A percentile compares a stretch with the other conserved stretches of the same genome.
These are phyloP conservation scores for Saccharomyces mikatae DNA, from an alignment of 805 yeast genomes.

Conservation along the genomic window DNA sequence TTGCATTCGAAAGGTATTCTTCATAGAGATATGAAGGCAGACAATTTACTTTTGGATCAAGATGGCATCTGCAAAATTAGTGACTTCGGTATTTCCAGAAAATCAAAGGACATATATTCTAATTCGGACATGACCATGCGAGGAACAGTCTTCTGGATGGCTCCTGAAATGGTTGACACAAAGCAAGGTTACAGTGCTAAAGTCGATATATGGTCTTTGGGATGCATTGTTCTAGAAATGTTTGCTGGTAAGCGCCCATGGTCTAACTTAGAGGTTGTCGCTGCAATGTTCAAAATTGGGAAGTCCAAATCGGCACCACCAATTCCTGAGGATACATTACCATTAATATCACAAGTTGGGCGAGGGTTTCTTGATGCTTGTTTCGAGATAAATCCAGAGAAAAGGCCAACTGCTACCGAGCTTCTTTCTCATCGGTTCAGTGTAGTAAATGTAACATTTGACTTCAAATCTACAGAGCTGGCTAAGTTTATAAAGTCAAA, in stretches of 20 bases:
- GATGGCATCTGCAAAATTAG: slow-evolving; percentile 94
- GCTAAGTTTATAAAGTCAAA: slow-evolving; percentile 45
- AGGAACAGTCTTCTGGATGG: slow-evolving; percentile 99
- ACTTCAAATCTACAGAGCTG: slow-evolving; percentile 46
- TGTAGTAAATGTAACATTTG: slow-evolving; percentile 34
- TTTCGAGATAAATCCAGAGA: slow-evolving; percentile 69
- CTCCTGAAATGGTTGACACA: slow-evolving; percentile 94
- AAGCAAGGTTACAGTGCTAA: slow-evolving; percentile 95
- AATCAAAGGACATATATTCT: slow-evolving; percentile 74
- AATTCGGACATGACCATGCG: slow-evolving; percentile 97
- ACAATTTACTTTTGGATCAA: slow-evolving; percentile 74
- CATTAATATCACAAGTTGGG: slow-evolving; percentile 56
- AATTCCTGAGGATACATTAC: slow-evolving; percentile 78
- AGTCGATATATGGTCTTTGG: slow-evolving; percentile 96
- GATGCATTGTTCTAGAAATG: slow-evolving; percentile 96
- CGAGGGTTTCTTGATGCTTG: slow-evolving; percentile 66
- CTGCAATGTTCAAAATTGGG: slow-evolving; percentile 87
- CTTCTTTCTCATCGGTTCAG: slow-evolving; percentile 51
- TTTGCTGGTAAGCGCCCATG: slow-evolving; percentile 96
- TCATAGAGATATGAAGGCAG: slow-evolving; percentile 93
- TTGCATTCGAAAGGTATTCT: slow-evolving; percentile 79
- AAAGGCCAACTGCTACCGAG: slow-evolving; percentile 77
- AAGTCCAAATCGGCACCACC: slow-evolving; percentile 89
- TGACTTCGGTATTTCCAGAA: slow-evolving; percentile 92
- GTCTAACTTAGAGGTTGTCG: slow-evolving; percentile 91